These are phyloP conservation scores for Helianthus tuberosus DNA, from an alignment of 129 eudicot species.

Conservation along the genomic window DNA sequence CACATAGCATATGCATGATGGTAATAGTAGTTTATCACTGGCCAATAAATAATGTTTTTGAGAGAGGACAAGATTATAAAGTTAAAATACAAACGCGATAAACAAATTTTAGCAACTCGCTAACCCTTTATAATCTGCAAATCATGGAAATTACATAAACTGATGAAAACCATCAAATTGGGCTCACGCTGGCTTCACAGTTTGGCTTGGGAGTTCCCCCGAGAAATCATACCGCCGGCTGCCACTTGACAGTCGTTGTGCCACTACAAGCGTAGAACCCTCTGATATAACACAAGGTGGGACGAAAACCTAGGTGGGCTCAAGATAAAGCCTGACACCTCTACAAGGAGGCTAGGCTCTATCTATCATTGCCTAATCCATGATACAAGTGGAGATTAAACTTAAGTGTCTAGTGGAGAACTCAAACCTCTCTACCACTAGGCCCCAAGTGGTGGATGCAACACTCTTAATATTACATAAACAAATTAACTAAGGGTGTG, in stretches of 20 bases:
- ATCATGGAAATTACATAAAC: slow-evolving; percentile 35
- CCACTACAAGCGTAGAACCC: no score
- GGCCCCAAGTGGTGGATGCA: no score
- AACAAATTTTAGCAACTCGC: slow-evolving; percentile 54
- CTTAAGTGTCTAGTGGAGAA: no score
- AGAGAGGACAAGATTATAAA: background rate
- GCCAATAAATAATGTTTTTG: background rate
- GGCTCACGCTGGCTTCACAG: background rate
- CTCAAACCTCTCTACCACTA: no score
- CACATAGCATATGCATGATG: no score
- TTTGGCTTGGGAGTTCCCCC: slow-evolving; percentile 70
- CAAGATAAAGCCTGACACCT: no score
- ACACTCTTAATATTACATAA: background rate
- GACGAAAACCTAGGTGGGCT: no score
- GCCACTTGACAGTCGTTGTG: no score
- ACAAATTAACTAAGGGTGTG: slow-evolving; percentile 2
- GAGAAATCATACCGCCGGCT: slow-evolving; percentile 50
- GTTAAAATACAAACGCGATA: background rate
- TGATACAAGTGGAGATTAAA: no score
- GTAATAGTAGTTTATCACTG: no score
- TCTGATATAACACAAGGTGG: no score
- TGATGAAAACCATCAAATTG: slow-evolving; percentile 20
- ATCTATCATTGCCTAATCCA: slow-evolving; percentile 20
- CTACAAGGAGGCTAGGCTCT: slow-evolving; percentile 45
- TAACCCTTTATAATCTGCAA: slow-evolving; percentile 63